Evolutionary conservation across 768 basidiomycete species (phyloP), one percentile per base, ranked within the genome.

Genomic region (Termitomyces sp.): DNA sequence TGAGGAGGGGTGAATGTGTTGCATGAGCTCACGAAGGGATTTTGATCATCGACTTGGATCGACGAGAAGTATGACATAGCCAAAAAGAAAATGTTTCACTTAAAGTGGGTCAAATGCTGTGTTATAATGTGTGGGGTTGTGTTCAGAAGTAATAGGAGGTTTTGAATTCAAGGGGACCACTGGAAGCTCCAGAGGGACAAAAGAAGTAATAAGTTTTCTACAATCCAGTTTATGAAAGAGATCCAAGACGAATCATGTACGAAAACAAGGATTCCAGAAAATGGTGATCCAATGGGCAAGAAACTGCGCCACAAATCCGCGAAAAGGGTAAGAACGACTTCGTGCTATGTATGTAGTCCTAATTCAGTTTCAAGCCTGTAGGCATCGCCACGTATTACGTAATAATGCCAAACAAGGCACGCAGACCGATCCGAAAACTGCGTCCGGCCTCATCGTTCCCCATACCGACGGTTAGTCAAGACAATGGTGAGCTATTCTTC

Each of bases 381-480:
- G n/a, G n/a, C n/a, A n/a, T n/a, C n/a, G n/a, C 49, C 58, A 46
- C 41, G 38, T 60, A 54, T 74, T 73, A 74, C 55, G 65, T 75
- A 67, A 74, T 41, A 9, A 8, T 11, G 49, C 43, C 73, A 77
- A 77, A 77, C 70, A 78, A 70, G 69, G 61, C 73, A 78, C 75
- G 73, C 76, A 60, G 22, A 24, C 41, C 62, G 65, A 64, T 68
- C 57, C 57, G 53, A 57, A 66, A 61, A 49, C 43, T 22, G 30
- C 58, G 61, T 51, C 61, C 54, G 56, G 60, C 55, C 55, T 58
- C 56, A 63, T 57, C 63, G 56, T 57, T 62, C 69, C 70, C 73
- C 71, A 68, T 72, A 74, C 66, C 74, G 72, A 75, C 74, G 72
- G 74, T 74, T 73, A 68, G 58, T 62, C 67, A 67, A 67, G 64